Percentiles rank a stretch among this genome's conserved stretches.
Evolutionary conservation across 345 rosid genomes (phyloP).

Genomic region (Mercurialis annua): DNA sequence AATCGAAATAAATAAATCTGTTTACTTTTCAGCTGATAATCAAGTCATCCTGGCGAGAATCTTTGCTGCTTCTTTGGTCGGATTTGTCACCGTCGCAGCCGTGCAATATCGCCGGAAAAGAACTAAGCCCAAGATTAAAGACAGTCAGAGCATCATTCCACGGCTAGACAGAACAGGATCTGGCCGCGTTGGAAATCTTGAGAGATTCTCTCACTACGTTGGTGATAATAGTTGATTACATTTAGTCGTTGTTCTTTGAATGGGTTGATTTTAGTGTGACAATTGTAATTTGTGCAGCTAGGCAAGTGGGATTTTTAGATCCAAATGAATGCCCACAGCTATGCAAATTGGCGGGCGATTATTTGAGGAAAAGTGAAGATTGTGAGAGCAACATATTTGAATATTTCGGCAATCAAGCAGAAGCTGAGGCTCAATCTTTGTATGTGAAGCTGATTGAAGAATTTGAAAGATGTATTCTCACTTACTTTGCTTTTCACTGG

Average conservation of each 20-base stretch:
- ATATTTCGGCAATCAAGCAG: constrained; percentile 52
- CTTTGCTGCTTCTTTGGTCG: constrained; percentile 31
- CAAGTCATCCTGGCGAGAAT: constrained; percentile 15
- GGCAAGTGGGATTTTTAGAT: constrained; percentile 84
- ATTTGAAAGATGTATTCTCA: constrained; percentile 84
- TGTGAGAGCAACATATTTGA: constrained; percentile 71
- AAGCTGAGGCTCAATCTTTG: constrained; percentile 63
- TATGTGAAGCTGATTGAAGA: constrained; percentile 89
- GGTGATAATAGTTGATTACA: constrained; percentile 60
- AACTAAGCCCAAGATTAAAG: constrained; percentile 1
- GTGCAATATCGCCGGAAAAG: constrained; percentile 22
- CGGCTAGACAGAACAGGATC: constrained; percentile 43
- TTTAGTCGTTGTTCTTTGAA: not conserved
- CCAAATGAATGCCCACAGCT: constrained; percentile 72
- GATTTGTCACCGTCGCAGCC: constrained; percentile 25
- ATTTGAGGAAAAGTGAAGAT: constrained; percentile 59
- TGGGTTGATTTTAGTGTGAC: not conserved
- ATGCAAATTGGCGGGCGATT: constrained; percentile 82
- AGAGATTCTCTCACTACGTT: constrained; percentile 83
- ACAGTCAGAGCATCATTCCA: constrained; percentile 35
- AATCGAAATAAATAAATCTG: no score
- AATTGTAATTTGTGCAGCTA: constrained; percentile 40
- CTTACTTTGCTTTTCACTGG: constrained; percentile 90
- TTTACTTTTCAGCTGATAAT: not conserved
- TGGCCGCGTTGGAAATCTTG: constrained; percentile 55